phyloP scores from a whole-genome alignment of 73 alveolate species.

The Uronychia binucleata region DNA sequence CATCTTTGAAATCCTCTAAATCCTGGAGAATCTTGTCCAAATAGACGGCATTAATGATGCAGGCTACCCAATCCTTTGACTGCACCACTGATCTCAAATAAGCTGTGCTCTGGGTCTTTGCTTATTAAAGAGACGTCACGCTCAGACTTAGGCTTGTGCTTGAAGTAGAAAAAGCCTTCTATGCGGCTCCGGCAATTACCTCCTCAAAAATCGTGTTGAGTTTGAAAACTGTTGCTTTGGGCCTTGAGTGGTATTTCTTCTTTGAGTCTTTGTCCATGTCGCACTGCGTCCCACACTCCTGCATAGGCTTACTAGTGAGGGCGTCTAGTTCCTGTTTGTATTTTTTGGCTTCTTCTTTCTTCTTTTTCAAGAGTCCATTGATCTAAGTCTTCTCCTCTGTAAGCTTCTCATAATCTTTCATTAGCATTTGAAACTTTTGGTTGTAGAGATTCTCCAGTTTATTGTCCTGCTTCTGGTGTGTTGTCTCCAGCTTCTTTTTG shows the following conservation, averaged over 20 bases:
- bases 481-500: conserved; percentile 32
- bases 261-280: conserved; percentile 45
- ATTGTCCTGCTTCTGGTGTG: conserved; percentile 25
- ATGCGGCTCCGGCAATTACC: conserved; percentile 13
- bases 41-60: conserved; percentile 33
- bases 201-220: conserved; percentile 37
- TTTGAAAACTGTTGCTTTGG: conserved; percentile 32
- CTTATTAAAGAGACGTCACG: not conserved
- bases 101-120: conserved; percentile 33
- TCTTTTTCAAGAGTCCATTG: conserved; percentile 12
- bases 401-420: conserved; percentile 28
- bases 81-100: conserved; percentile 37
- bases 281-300: conserved; percentile 8
- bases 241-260: conserved; percentile 44
- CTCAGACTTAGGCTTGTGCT: conserved; percentile 1
- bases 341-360: conserved; percentile 31
- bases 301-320: conserved; percentile 9
- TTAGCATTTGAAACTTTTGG: conserved; percentile 6
- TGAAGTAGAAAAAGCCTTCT: conserved; percentile 23
- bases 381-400: conserved; percentile 16
- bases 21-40: conserved; percentile 48
- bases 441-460: conserved; percentile 27
- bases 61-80: conserved; percentile 33
- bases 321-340: conserved; percentile 4
- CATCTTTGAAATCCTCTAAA: conserved; percentile 54